phyloP scores from a whole-genome alignment of 805 yeast species.

The Starmerella scarabaei region DNA sequence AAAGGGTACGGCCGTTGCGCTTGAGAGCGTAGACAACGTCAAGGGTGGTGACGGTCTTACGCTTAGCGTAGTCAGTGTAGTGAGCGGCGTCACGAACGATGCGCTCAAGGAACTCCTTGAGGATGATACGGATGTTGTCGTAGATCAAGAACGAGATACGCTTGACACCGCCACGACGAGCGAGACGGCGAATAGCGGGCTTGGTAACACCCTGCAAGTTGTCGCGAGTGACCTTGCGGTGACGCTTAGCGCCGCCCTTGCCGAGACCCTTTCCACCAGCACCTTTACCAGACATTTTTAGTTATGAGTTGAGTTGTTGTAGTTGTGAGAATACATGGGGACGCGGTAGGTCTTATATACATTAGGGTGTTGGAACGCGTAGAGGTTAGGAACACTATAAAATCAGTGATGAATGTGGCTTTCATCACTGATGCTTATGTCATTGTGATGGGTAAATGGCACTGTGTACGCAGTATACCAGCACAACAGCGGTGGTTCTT shows the following conservation, averaged over 20 bases:
- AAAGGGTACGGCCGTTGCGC: conserved; percentile 99
- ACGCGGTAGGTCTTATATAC: conserved; percentile 12
- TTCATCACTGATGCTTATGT: conserved; percentile 18
- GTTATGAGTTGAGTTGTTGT: neutral
- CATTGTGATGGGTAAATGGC: too few relatives aligned
- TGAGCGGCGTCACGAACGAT: conserved; percentile 99
- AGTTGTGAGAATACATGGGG: neutral
- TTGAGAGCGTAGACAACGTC: conserved; percentile 98
- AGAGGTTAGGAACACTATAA: conserved; percentile 10
- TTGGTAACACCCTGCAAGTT: conserved; percentile 99
- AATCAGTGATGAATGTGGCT: conserved; percentile 14
- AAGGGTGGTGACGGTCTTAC: conserved; percentile 98
- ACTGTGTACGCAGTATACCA: too few relatives aligned
- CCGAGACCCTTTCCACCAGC: conserved; percentile 99
- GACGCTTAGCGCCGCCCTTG: conserved; percentile 99
- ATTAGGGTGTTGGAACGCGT: conserved; percentile 1
- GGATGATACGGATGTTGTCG: conserved; percentile 97
- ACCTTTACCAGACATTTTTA: conserved; percentile 92
- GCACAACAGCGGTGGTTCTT: too few relatives aligned
- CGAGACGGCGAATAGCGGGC: conserved; percentile 99
- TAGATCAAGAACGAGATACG: conserved; percentile 98
- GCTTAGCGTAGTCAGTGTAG: conserved; percentile 99
- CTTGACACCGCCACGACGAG: conserved; percentile 99
- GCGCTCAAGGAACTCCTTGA: conserved; percentile 89
- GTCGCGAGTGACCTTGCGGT: conserved; percentile 98